Evolutionary conservation across 805 yeast species (phyloP), one percentile per base, ranked within the genome.

Genomic region (Candida nemodendra): DNA sequence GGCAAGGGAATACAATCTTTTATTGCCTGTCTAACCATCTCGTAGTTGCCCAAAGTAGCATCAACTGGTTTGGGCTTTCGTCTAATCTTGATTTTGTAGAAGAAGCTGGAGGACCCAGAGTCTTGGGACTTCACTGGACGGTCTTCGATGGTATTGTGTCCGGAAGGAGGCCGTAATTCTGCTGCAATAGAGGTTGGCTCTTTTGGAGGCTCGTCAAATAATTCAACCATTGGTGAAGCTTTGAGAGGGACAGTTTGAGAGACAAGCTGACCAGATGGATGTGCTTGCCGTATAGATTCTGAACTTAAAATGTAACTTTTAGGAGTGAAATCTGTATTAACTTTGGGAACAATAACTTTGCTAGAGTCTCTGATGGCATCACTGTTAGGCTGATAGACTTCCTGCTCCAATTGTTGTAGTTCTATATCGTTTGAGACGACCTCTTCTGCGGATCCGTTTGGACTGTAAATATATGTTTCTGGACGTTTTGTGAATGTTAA

Each of bases 1-100:
- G 68, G 56, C 38, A 50, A 47, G 14, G 61, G 57, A 18, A 70
- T 47, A 15, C 53, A 47, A 12, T 54, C 52, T 32, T 45, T 49
- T 18, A 74, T 71, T 5, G 64, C 73, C 25, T 56, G 56, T 27
- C 57, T 56, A 5, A 71, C 64, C 1, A 54, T 44, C 1, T 62
- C 62, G 31, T 62, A 65, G 18, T 62, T 56, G 5, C 50, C 54
- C 27, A 30, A 44, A 12, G 60, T 55, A 18, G 55, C 57, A 36
- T 57, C 47, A 15, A 30, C 27, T 11, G 27, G 38, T 30, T 50
- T 56, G 9, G 37, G 33, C 16, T 47, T 51, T 34, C 49, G 47
- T 39, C 58, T 48, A n/a, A 60, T 54, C 34, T 49, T 54, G 31
- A 60, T 57, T 32, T 54, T 53, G 34, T 52, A 57, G 3, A 57